Evolutionary conservation across 768 basidiomycete genomes (phyloP).

Genomic region (Lentinula edodes): DNA sequence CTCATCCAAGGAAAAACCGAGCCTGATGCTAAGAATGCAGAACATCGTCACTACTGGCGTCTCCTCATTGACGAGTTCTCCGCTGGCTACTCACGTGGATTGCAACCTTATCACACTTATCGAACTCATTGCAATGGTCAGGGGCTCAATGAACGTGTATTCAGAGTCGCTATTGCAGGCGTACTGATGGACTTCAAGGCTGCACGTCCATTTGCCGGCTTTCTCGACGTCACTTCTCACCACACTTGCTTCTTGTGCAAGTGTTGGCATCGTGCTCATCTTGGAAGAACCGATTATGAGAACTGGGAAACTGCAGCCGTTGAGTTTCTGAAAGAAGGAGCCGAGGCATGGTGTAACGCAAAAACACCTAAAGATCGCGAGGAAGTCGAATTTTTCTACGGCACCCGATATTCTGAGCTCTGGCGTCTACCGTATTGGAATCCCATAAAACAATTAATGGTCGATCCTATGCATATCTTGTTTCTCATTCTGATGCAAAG

Average conservation of each 20-base stretch:
- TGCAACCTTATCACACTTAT: neutral
- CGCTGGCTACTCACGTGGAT: neutral
- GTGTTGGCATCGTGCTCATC: neutral
- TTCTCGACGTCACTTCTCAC: neutral
- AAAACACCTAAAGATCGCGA: slow-evolving; percentile 1
- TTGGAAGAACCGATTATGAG: slow-evolving; percentile 4
- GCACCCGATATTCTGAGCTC: too few species aligned
- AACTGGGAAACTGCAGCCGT: slow-evolving; percentile 12
- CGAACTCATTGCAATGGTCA: neutral
- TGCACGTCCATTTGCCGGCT: neutral
- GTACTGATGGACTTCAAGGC: neutral
- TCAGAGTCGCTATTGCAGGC: neutral
- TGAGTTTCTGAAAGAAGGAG: slow-evolving; percentile 8
- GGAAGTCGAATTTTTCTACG: slow-evolving; percentile 14
- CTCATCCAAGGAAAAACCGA: slow-evolving; percentile 4
- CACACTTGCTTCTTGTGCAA: neutral
- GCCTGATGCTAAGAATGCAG: neutral
- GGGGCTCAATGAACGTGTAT: neutral
- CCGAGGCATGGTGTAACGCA: slow-evolving; percentile 17
- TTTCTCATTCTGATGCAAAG: neutral
- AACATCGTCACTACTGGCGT: slow-evolving; percentile 3
- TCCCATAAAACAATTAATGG: slow-evolving; percentile 20
- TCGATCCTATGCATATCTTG: slow-evolving; percentile 32
- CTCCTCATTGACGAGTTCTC: neutral
- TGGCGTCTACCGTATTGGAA: slow-evolving; percentile 26